Conservation (phyloP, 1,284 basidiomycete species). For the Sporisorium graminicola region DNA sequence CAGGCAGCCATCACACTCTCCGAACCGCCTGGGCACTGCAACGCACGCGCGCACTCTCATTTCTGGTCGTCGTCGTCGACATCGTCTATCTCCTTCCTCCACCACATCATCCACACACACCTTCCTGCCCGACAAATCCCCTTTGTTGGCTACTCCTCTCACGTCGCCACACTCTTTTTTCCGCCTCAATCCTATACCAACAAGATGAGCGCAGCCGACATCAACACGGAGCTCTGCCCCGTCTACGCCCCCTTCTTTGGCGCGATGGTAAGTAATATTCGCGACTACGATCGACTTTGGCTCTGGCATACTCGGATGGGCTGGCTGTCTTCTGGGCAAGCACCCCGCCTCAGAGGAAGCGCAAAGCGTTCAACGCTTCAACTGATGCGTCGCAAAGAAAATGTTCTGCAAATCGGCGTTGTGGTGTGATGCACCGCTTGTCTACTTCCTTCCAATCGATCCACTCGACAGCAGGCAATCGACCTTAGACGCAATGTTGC, state of each 20-base stretch:
- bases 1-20: constrained; percentile 6
- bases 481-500: background rate
- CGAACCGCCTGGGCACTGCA: background rate
- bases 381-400: background rate
- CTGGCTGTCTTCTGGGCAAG: background rate
- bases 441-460: background rate
- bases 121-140: background rate
- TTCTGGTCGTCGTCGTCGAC: background rate
- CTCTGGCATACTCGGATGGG: too few species aligned
- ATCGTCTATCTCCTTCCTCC: constrained; percentile 17
- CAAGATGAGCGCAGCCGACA: constrained; percentile 58
- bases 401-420: background rate
- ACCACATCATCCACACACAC: constrained; percentile 3
- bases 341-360: too few species aligned
- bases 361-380: background rate
- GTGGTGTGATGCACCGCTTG: too few species aligned
- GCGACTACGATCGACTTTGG: background rate
- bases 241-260: constrained; percentile 90
- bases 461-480: too few species aligned
- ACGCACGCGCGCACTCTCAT: constrained; percentile 21
- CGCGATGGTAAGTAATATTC: constrained; percentile 82
- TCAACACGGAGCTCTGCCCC: constrained; percentile 68
- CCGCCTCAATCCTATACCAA: constrained; percentile 2
- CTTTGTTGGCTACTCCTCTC: constrained; percentile 10
- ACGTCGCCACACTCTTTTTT: constrained; percentile 3